Evolutionary conservation across 177 flowering plant genomes (phyloP).

Genomic region (Vitis hybrid): DNA sequence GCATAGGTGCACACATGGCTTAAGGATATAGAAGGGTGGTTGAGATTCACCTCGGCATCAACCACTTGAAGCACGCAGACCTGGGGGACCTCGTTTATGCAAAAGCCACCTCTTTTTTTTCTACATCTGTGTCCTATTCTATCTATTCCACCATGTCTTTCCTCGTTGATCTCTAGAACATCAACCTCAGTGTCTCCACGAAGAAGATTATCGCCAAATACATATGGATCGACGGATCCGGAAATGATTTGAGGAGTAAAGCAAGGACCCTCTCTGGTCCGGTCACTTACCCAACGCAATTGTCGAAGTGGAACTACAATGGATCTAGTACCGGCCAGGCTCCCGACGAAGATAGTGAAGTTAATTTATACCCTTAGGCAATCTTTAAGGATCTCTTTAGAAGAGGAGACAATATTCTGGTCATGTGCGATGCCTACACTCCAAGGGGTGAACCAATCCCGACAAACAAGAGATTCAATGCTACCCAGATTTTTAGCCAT

Average conservation of each 20-base stretch:
- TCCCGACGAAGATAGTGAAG: conserved; percentile 34
- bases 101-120: conserved; percentile 50
- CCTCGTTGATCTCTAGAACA: conserved; percentile 36
- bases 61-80: conserved; percentile 60
- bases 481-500: conserved; percentile 48
- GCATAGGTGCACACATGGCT: conserved; percentile 87
- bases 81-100: conserved; percentile 69
- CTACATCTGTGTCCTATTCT: background rate
- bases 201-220: conserved; percentile 46
- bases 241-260: conserved; percentile 56
- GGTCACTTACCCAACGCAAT: conserved; percentile 16
- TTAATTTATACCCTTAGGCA: conserved; percentile 47
- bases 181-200: conserved; percentile 32
- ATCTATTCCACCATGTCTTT: conserved; percentile 25
- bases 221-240: conserved; percentile 59
- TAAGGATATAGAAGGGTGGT: conserved; percentile 75
- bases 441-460: conserved; percentile 47
- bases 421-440: conserved; percentile 49
- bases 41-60: conserved; percentile 83
- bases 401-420: conserved; percentile 57
- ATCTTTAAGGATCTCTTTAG: conserved; percentile 63
- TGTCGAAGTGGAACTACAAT: conserved; percentile 32
- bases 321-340: conserved; percentile 33
- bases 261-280: conserved; percentile 36
- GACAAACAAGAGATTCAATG: conserved; percentile 43